Evolutionary conservation across 2,329 filamentous ascomycete genomes (phyloP), one percentile per base, ranked within the genome.

Genomic region (Penicillium polonicum): DNA sequence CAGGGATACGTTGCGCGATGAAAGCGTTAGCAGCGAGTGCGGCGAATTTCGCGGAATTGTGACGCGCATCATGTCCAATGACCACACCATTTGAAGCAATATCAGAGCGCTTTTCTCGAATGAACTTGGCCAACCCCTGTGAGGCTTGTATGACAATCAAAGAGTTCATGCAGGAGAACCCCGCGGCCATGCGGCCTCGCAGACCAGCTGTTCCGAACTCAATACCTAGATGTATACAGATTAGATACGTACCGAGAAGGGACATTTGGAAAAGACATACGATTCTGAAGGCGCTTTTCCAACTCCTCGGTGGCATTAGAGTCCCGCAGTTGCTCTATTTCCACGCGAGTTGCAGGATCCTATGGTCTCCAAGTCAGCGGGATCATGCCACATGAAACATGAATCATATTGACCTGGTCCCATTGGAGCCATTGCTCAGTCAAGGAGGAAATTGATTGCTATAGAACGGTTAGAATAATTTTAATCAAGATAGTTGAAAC

Each of bases 101-200:
- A 19, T 77, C 72, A 8, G 74, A 62, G 52, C 78, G 71, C 31
- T 78, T 76, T 21, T 79, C 68, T 46, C 82, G 72, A 27, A 88
- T 74, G 65, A 86, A 87, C 60, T 81, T 81, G 44, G 85, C 85
- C 31, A 88, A 74, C n/a, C 85, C 85, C 70, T 87, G 85, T 0
- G 85, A 86, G 41, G 85, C 83, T 72, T 87, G 82, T 55, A 85
- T 84, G 58, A 85, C 80, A 0, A 82, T 85, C 54, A 85, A 71
- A 17, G 77, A 79, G 69, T 85, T 85, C 78, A 85, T 83, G 63
- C 79, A 82, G 3, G 85, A 79, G 69, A 87, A 88, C 5, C 85
- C 85, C 44, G 85, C 85, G 64, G 85, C 81, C 85, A 88, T 88
- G 38, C 80, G 79, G n/a, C 83, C 84, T 45, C 85, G 79, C 9